These are phyloP conservation scores for Leptodontidium sp. DNA, from an alignment of 2,329 filamentous ascomycete genomes.

Conservation along the genomic window DNA sequence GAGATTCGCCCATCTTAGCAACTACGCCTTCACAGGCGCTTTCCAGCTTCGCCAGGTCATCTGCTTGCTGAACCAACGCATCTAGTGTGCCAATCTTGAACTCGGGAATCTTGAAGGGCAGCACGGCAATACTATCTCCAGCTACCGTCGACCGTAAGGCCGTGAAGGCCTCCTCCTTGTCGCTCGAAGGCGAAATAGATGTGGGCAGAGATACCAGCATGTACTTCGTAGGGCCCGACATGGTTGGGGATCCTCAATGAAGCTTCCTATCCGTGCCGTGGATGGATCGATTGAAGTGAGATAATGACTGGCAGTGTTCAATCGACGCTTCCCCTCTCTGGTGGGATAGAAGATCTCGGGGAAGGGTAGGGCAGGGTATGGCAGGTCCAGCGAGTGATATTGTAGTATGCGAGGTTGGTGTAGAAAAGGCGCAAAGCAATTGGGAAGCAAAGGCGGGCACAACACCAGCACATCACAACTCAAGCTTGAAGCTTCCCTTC, in stretches of 20 bases:
- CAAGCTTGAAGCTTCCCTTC: background rate
- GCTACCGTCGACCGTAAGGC: slow-evolving; percentile 77
- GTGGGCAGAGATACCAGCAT: slow-evolving; percentile 89
- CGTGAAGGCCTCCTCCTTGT: slow-evolving; percentile 82
- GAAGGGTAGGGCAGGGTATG: background rate
- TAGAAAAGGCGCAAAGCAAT: background rate
- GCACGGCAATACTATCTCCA: slow-evolving; percentile 77
- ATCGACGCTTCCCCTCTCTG: background rate
- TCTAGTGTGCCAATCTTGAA: slow-evolving; percentile 99
- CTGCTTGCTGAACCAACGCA: slow-evolving; percentile 92
- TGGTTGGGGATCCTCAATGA: slow-evolving; percentile 37
- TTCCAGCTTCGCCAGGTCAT: slow-evolving; percentile 91
- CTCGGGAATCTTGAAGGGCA: slow-evolving; percentile 83
- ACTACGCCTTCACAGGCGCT: slow-evolving; percentile 81
- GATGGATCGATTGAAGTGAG: background rate
- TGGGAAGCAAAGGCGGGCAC: background rate
- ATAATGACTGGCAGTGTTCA: background rate
- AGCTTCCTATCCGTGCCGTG: slow-evolving; percentile 18
- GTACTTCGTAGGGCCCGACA: slow-evolving; percentile 64
- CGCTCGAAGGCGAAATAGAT: slow-evolving; percentile 81
- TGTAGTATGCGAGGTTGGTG: background rate
- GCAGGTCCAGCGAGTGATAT: too few species aligned
- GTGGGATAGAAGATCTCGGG: background rate
- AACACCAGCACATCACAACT: too few species aligned
- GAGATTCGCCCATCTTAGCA: slow-evolving; percentile 69